Conservation (phyloP, 2,329 filamentous ascomycete genomes). For the Talaromyces funiculosus region DNA sequence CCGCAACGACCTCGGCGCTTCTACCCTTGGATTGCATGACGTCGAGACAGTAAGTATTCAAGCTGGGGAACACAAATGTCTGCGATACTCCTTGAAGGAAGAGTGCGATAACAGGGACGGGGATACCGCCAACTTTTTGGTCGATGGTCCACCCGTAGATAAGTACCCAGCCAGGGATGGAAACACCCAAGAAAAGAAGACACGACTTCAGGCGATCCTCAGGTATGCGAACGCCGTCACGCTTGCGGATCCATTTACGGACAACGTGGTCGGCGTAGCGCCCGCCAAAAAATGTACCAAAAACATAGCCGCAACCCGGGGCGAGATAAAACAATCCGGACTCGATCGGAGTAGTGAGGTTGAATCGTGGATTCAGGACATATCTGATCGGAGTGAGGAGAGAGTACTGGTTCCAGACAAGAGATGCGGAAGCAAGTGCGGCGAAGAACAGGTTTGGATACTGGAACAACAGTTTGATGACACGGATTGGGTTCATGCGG, state of each 20-base stretch:
- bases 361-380: conserved; percentile 67
- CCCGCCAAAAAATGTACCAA: conserved; percentile 67
- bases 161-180: conserved; percentile 59
- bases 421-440: conserved; percentile 54
- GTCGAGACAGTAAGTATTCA: conserved; percentile 78
- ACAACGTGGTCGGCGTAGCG: conserved; percentile 64
- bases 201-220: conserved; percentile 63
- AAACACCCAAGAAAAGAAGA: conserved; percentile 51
- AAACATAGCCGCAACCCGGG: conserved; percentile 63
- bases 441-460: conserved; percentile 64
- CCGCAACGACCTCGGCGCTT: conserved; percentile 68
- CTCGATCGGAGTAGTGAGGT: conserved; percentile 60
- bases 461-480: conserved; percentile 56
- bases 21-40: conserved; percentile 61
- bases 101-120: conserved; percentile 63
- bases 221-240: conserved; percentile 53
- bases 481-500: conserved; percentile 61
- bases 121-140: conserved; percentile 49
- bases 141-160: conserved; percentile 64
- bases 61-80: conserved; percentile 66
- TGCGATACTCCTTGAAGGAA: conserved; percentile 70
- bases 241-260: conserved; percentile 57
- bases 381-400: conserved; percentile 66
- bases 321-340: conserved; percentile 69
- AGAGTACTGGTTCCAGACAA: conserved; percentile 73